phyloP scores from a whole-genome alignment of 768 basidiomycete species.

The Collybia nuda region DNA sequence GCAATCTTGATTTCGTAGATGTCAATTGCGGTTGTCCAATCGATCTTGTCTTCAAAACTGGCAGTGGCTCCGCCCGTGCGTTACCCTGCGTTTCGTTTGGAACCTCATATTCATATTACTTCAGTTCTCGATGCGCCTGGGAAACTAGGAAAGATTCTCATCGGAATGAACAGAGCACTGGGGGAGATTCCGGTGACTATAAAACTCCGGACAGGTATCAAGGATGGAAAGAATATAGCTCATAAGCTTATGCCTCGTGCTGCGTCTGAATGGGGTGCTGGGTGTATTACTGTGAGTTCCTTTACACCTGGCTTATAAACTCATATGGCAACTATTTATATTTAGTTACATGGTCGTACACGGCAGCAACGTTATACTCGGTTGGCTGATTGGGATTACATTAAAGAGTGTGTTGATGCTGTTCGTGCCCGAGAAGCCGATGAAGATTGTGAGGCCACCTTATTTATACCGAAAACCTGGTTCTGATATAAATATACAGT shows the following conservation, averaged over 20 bases:
- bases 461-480: too few relatives aligned
- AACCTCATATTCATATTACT: not conserved
- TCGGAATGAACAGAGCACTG: slow-evolving; percentile 89
- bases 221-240: slow-evolving; percentile 80
- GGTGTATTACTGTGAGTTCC: slow-evolving; percentile 42
- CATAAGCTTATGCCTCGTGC: slow-evolving; percentile 91
- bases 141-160: slow-evolving; percentile 82
- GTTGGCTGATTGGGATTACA: slow-evolving; percentile 94
- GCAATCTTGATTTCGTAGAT: slow-evolving; percentile 86
- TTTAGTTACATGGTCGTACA: slow-evolving; percentile 91
- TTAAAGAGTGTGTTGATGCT: slow-evolving; percentile 81
- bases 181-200: slow-evolving; percentile 91
- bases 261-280: slow-evolving; percentile 45
- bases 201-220: slow-evolving; percentile 91
- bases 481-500: slow-evolving; percentile 38
- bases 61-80: slow-evolving; percentile 87
- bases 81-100: slow-evolving; percentile 17
- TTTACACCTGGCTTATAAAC: not conserved
- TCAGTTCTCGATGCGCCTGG: slow-evolving; percentile 81
- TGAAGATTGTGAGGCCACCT: slow-evolving; percentile 55
- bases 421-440: slow-evolving; percentile 72
- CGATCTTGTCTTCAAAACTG: slow-evolving; percentile 89
- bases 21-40: slow-evolving; percentile 98
- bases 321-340: not conserved
- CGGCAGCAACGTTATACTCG: slow-evolving; percentile 93